Conservation (phyloP, 345 rosid species). For the Mercurialis annua region DNA sequence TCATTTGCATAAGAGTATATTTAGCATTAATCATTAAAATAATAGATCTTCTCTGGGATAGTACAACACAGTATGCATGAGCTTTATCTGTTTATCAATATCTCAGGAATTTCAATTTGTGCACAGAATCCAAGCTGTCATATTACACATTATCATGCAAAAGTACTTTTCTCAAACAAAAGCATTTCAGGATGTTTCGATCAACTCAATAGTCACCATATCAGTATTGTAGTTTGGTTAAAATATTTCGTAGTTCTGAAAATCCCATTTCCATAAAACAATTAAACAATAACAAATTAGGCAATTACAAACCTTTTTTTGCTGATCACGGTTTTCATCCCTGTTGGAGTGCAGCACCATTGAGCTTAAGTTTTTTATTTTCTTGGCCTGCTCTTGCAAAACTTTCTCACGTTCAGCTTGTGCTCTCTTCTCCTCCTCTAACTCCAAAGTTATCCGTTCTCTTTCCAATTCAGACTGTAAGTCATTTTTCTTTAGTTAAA, state of each 20-base stretch:
- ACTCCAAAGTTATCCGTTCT: constrained; percentile 82
- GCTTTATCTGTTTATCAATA: not conserved
- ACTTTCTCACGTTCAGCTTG: constrained; percentile 90
- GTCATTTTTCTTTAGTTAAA: constrained; percentile 18
- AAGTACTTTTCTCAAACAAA: not conserved
- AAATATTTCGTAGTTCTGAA: not conserved
- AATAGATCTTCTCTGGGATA: not conserved
- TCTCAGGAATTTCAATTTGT: not conserved
- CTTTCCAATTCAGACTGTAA: constrained; percentile 87
- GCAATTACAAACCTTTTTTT: constrained; percentile 57
- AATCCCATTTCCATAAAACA: not conserved
- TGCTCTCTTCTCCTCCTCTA: constrained; percentile 95
- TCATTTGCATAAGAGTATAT: not conserved
- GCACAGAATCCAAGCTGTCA: not conserved
- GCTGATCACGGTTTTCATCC: constrained; percentile 61
- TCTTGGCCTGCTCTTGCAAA: constrained; percentile 87
- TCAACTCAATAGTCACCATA: not conserved
- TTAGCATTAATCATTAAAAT: not conserved
- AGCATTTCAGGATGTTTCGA: not conserved
- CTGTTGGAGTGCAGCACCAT: constrained; percentile 77
- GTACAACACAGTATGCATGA: not conserved
- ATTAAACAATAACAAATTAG: not conserved
- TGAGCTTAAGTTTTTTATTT: constrained; percentile 82
- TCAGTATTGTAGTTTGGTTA: not conserved
- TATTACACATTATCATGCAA: not conserved